Base-by-base conservation (phyloP, 345 rosid genomes). In the Trapa incisa region DNA sequence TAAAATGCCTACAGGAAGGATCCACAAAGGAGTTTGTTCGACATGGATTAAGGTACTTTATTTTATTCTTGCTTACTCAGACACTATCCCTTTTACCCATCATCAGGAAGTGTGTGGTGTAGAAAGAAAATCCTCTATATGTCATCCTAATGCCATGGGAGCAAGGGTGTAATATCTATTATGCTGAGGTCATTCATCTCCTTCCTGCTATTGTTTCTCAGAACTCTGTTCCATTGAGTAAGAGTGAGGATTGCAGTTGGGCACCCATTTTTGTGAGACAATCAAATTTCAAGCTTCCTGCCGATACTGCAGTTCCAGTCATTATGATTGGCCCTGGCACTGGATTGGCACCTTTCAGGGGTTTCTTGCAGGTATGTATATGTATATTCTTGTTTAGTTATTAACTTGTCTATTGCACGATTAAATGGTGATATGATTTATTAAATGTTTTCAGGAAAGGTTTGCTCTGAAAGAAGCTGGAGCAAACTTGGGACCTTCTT, bases 11-110 rank as follows among this genome's bases (percentile, higher is more conserved):
- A 80, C 90, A 0, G 96, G 96, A 68, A 87, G 97, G 68, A 75
- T 87, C 66, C 98, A 93, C 74, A 88, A 84, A 69, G 98, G 97
- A 75, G 84, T 93, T 33, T 93, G 98, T 81, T 94, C 97, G n/a
- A 94, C 96, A 68, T 94, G 99, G 99, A 82, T 85, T 78, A 85
- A 80, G 86, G 89, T 79, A 73, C 60, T 52, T 53, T 15, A 54
- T 33, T 29, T 9, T 47, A 48, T 6, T 8, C 6, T 56, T 39
- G 4, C 54, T 39, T 2, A 22, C 65, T 6, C 22, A 17, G 22
- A 36, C 29, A 22, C 4, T 16, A 32, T 35, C 22, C 42, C 42
- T 33, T 61, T 1, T 42, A 0, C 5, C 17, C 5, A 50, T 16
- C 54, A 14, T 50, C 4, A 16, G 16, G 22, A 50, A 50, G 43